Conservation (phyloP, 148 eudicot genomes). For the Tetragonia tetragonoides region DNA sequence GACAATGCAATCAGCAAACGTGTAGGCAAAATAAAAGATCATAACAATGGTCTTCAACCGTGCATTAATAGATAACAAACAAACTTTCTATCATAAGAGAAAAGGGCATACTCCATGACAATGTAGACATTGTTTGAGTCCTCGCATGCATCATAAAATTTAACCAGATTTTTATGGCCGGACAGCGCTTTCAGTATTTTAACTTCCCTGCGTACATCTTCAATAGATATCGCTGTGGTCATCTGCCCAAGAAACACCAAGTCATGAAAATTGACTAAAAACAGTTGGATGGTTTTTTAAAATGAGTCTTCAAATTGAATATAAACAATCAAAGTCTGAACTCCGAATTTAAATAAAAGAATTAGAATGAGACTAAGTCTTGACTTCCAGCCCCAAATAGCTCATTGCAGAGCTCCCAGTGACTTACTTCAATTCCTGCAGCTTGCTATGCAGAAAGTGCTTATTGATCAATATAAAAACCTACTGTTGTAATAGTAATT, state of each 20-base stretch:
- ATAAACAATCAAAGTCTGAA: no score
- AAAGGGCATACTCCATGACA: conserved; percentile 66
- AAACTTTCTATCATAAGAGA: conserved; percentile 2
- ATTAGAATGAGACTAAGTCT: no score
- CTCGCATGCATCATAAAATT: conserved; percentile 71
- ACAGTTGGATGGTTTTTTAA: neutral
- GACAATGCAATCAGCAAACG: conserved; percentile 4
- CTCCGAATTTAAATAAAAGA: no score
- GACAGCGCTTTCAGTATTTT: conserved; percentile 63
- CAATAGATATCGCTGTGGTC: conserved; percentile 75
- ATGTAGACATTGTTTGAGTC: conserved; percentile 65
- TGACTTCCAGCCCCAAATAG: neutral
- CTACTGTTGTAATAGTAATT: neutral
- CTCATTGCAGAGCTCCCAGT: neutral
- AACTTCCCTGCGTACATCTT: conserved; percentile 76
- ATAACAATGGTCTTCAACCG: neutral
- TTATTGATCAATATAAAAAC: neutral
- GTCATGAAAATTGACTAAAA: neutral
- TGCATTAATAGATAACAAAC: conserved; percentile 3
- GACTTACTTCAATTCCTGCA: neutral
- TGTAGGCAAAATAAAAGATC: neutral
- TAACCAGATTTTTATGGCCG: conserved; percentile 63
- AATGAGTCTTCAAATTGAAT: neutral
- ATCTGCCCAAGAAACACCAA: conserved; percentile 40
- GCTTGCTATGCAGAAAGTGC: neutral